These are phyloP conservation scores for Wilcoxina mikolae DNA, from an alignment of 495 filamentous ascomycete species.

Conservation along the genomic window DNA sequence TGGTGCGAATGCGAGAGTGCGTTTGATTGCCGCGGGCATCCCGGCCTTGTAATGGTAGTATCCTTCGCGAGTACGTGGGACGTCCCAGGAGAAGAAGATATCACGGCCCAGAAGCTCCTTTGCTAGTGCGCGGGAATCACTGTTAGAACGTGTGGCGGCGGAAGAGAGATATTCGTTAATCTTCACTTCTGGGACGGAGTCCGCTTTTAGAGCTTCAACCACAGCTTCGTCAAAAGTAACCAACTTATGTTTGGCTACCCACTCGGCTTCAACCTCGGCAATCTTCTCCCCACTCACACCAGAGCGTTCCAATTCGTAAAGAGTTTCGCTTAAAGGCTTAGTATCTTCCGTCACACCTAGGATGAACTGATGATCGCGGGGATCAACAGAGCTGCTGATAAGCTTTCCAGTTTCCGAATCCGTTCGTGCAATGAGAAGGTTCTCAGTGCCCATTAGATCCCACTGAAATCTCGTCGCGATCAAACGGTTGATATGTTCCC, in stretches of 20 bases:
- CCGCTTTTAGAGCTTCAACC: conserved; percentile 50
- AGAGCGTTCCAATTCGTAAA: conserved; percentile 74
- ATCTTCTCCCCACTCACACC: conserved; percentile 69
- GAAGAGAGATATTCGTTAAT: conserved; percentile 50
- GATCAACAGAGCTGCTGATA: conserved; percentile 77
- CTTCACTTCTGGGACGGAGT: conserved; percentile 43
- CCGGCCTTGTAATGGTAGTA: conserved; percentile 92
- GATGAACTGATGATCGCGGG: conserved; percentile 92
- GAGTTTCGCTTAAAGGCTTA: conserved; percentile 67
- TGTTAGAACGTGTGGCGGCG: conserved; percentile 43
- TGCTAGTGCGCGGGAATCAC: conserved; percentile 57
- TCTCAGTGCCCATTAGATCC: conserved; percentile 94
- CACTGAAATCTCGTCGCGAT: conserved; percentile 89
- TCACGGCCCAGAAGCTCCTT: conserved; percentile 40
- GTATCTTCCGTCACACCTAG: conserved; percentile 60
- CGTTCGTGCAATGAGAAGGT: conserved; percentile 82
- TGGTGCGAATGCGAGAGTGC: conserved; percentile 76
- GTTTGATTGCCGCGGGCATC: conserved; percentile 77
- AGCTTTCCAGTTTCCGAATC: conserved; percentile 88
- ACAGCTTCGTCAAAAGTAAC: conserved; percentile 87
- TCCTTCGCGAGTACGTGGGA: conserved; percentile 83
- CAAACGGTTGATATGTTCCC: conserved; percentile 91
- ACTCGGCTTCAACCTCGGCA: conserved; percentile 69
- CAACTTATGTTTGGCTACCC: conserved; percentile 76
- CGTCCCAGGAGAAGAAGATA: conserved; percentile 76